A percentile compares a stretch with the other conserved stretches of the same genome.
Evolutionary conservation across 2,329 filamentous ascomycete genomes (phyloP).

Genomic region (Chalara sp.): DNA sequence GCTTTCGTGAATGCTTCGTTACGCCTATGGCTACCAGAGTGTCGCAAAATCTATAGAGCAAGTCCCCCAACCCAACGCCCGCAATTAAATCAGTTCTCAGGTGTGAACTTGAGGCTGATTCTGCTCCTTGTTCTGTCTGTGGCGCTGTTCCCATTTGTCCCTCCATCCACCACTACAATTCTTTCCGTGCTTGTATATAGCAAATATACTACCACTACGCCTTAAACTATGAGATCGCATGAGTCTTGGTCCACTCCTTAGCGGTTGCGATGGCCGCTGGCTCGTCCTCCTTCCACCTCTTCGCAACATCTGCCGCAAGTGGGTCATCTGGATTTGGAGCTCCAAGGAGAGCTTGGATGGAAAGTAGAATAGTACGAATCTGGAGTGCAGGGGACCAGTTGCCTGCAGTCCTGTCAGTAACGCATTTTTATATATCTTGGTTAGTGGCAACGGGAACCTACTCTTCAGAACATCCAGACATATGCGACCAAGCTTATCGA

Average conservation of each 20-base stretch:
- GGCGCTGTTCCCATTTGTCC: not conserved
- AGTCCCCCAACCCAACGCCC: too few species aligned
- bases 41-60: too few species aligned
- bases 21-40: too few species aligned
- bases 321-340: conserved; percentile 97
- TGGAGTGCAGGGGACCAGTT: conserved; percentile 99
- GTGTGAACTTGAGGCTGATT: too few species aligned
- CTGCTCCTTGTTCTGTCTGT: not conserved
- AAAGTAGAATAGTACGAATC: conserved; percentile 96
- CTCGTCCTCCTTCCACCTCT: conserved; percentile 97
- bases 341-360: conserved; percentile 92
- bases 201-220: conserved; percentile 2
- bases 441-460: conserved; percentile 35
- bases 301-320: conserved; percentile 94
- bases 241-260: conserved; percentile 71
- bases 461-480: conserved; percentile 97
- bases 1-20: too few species aligned
- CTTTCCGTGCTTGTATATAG: not conserved
- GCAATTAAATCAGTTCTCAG: too few species aligned
- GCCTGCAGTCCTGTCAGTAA: conserved; percentile 43
- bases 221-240: conserved; percentile 25
- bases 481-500: conserved; percentile 94
- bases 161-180: not conserved
- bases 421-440: too few species aligned
- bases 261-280: conserved; percentile 87